A percentile compares a stretch with the other conserved stretches of the same genome.
Conservation (phyloP, 257 asterid species). For the Solanum sitiens region DNA sequence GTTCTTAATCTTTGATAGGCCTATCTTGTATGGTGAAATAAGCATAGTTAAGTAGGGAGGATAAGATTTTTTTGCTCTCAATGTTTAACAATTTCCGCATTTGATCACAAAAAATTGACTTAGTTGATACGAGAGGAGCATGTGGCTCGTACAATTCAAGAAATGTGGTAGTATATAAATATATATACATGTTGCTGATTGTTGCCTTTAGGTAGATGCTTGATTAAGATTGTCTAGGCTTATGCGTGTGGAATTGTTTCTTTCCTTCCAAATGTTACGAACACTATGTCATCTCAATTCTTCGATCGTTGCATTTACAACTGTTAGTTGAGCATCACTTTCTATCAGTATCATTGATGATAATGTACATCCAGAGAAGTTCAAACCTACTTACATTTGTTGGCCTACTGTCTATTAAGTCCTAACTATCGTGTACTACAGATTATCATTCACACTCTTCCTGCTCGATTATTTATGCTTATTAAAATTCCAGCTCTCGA, state of each 20-base stretch:
- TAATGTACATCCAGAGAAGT: conserved; percentile 3
- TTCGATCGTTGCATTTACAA: background rate
- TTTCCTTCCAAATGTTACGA: conserved; percentile 1
- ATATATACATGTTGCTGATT: background rate
- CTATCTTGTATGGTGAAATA: conserved; percentile 6
- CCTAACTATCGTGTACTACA: background rate
- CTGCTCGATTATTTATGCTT: background rate
- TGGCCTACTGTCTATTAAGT: conserved; percentile 22
- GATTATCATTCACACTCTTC: background rate
- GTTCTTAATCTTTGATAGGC: conserved; percentile 11
- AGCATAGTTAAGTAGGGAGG: background rate
- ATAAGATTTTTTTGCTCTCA: background rate
- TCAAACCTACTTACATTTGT: conserved; percentile 9
- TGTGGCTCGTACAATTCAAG: background rate
- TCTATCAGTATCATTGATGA: background rate
- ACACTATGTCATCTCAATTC: background rate
- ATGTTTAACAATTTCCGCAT: background rate
- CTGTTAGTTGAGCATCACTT: background rate
- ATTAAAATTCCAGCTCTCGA: background rate
- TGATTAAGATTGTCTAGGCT: background rate
- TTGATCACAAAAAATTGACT: background rate
- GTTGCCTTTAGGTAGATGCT: background rate
- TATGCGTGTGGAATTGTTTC: background rate
- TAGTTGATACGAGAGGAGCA: background rate
- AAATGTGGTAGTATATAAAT: background rate